Base-by-base conservation (phyloP, 352 stramenopile species). In the Aphanomyces stellatus region DNA sequence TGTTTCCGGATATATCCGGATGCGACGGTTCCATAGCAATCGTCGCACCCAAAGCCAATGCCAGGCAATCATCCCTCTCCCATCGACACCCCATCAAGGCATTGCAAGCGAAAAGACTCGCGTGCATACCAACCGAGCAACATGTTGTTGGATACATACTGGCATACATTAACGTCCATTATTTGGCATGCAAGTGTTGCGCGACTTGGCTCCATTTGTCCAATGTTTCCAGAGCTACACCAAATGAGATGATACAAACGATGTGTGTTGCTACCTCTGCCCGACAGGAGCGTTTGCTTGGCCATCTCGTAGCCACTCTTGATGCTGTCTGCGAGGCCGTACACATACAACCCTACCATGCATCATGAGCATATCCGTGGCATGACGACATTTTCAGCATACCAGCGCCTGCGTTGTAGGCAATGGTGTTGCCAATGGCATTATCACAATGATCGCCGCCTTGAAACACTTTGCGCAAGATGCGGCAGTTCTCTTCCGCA, bases 381-480 rank as follows among this genome's bases (percentile, higher is more conserved):
- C 19, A 49, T 15, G 1, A n/a, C 13, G 51, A n/a, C 5, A 22
- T 37, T 10, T 22, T 15, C 15, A 7, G 51, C 25, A 15, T 57
- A 15, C 95, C 96, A 1, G 98, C 88, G 41, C 95, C 97, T 28
- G 97, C 96, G 76, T 99, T 99, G 70, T 99, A 96, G 1, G 96
- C 94, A 70, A 99, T 97, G 33, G 96, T 95, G 86, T 99, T 90
- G 49, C 96, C 88, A 55, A 99, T 92, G n/a, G 96, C 89, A 71
- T 96, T 92, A 28, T 93, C 95, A 62, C 78, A 83, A 34, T 95
- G 81, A 5, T 81, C 82, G n/a, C 96, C 96, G 19, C 95, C 87
- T 10, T 57, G 37, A 60, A 93, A 90, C 40, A 93, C 74, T 13
- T 77, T 81, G 34, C 87, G 69, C 63, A 99, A 79, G 25, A 98